These are phyloP conservation scores for Rhizoclosmatium globosum DNA, from an alignment of 192 early-diverging fungal species.

Conservation along the genomic window DNA sequence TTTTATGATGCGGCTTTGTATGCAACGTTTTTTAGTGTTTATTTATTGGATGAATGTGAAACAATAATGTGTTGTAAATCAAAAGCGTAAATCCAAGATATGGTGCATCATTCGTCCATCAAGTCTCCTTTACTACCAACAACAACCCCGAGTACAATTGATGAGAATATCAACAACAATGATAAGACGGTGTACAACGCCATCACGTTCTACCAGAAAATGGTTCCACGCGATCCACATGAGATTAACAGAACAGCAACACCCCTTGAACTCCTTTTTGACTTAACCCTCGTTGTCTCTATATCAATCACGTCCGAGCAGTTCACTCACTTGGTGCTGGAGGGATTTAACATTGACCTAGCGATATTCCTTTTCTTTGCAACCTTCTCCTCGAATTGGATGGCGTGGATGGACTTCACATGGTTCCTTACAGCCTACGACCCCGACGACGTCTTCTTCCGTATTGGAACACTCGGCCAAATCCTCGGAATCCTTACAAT, in stretches of 20 bases:
- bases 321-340: not conserved
- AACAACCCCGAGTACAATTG: not conserved
- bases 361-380: not conserved
- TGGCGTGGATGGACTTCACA: slow-evolving; percentile 7
- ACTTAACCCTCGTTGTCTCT: slow-evolving; percentile 8
- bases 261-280: slow-evolving; percentile 8
- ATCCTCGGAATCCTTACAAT: slow-evolving; percentile 2
- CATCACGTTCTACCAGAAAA: not conserved
- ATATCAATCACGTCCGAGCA: not conserved
- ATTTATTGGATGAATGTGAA: not conserved
- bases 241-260: not conserved
- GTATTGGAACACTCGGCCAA: slow-evolving; percentile 10
- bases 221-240: not conserved
- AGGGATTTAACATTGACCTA: not conserved
- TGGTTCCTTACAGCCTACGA: slow-evolving; percentile 5
- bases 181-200: not conserved
- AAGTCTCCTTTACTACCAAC: not conserved
- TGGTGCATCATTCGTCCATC: not conserved
- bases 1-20: slow-evolving; percentile 1
- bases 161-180: not conserved
- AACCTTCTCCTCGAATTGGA: not conserved
- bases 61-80: too few species aligned
- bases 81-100: not conserved
- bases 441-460: slow-evolving; percentile 8
- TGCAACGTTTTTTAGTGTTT: not conserved